Evolutionary conservation across 306 rosid genomes (phyloP), one percentile per base, ranked within the genome.

Genomic region (Carpinus fangiana): DNA sequence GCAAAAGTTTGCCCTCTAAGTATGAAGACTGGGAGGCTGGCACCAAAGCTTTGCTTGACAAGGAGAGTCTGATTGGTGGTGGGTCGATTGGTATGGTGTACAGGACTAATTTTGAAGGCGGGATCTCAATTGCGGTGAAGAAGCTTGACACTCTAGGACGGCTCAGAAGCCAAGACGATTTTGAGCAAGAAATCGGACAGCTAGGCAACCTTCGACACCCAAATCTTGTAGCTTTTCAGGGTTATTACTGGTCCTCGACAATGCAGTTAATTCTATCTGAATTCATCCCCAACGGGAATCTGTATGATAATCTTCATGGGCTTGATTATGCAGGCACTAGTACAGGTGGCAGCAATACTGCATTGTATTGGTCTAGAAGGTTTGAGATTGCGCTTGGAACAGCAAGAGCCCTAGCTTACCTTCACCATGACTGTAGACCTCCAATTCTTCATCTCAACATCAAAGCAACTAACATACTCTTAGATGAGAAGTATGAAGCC

Each of bases 21-120:
- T 96, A 96, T 64, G 99, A 96, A 91, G 99, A 96, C 79, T 96
- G 99, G 99, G 99, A 96, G 81, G 92, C 96, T 13, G 98, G 98
- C 76, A 96, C 97, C 64, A 93, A 88, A 86, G 94, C 99, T 51
- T 87, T 96, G 93, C 96, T 89, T 47, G 94, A 91, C 86, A 96
- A 96, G 83, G 99, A 96, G 81, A 89, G 96, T 59, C 45, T 91
- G 52, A 93, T 96, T 38, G 99, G 99, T 47, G 93, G 90, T 7
- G 99, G 99, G 76, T 90, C 98, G 0, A 89, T 96, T 18, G 99
- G 99, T 53, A 87, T 93, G 0, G 98, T 96, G 73, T 96, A 93
- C 90, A 88, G 79, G 85, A 90, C 97, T 38, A 88, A 81, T 79
- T 93, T 96, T 61, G 97, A 96, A 79, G 91, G 93, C 7, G 99